Percentiles rank a stretch among this genome's conserved stretches.
phyloP scores from a whole-genome alignment of 768 basidiomycete genomes.

The Macrolepiota albuminosa region DNA sequence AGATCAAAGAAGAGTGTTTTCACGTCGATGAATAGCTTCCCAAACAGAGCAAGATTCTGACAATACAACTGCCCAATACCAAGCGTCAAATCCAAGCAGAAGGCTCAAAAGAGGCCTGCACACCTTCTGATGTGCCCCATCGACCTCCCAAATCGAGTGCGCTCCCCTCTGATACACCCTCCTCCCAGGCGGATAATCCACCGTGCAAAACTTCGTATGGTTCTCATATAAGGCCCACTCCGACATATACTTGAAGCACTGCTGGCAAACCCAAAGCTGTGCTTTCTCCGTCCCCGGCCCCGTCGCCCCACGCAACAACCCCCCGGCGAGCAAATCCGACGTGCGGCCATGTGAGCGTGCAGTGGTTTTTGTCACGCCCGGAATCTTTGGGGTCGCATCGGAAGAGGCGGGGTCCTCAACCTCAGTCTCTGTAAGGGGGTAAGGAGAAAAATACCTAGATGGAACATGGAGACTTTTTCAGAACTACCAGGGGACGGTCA shows the following conservation, averaged over 20 bases:
- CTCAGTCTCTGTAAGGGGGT: conserved; percentile 72
- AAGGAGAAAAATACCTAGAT: conserved; percentile 89
- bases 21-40: conserved; percentile 98
- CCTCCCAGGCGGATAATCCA: conserved; percentile 75
- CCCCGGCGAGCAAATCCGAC: conserved; percentile 66
- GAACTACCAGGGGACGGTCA: background rate
- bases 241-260: conserved; percentile 96
- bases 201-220: conserved; percentile 64
- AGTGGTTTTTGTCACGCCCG: conserved; percentile 45
- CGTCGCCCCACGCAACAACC: conserved; percentile 38
- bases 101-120: conserved; percentile 10
- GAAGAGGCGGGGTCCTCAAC: conserved; percentile 37
- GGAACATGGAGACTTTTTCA: background rate
- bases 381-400: conserved; percentile 34
- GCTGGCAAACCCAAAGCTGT: conserved; percentile 79
- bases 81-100: background rate
- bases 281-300: conserved; percentile 37
- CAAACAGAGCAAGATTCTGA: conserved; percentile 92
- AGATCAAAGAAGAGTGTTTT: conserved; percentile 93
- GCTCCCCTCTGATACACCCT: conserved; percentile 90
- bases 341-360: conserved; percentile 67
- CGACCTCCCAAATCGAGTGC: conserved; percentile 93
- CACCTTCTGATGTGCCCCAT: conserved; percentile 84
- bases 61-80: conserved; percentile 71
- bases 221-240: conserved; percentile 65